These are phyloP conservation scores for Domatiomyces catenatus DNA, from an alignment of 2,329 filamentous ascomycete species.

Conservation along the genomic window DNA sequence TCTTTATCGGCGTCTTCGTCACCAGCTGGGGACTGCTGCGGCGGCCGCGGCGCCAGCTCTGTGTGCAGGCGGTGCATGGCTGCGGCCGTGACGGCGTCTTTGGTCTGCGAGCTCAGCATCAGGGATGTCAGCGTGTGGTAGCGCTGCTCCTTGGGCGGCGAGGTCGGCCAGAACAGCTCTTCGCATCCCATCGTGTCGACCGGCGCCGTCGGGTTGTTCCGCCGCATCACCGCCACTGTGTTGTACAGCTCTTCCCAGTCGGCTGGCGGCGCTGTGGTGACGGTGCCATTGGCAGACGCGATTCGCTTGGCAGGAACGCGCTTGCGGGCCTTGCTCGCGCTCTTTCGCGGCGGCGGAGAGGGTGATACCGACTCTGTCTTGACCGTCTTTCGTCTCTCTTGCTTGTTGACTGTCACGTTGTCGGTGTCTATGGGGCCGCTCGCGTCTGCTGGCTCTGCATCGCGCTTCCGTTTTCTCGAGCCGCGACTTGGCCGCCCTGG, in stretches of 20 bases:
- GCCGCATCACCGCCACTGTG: conserved; percentile 63
- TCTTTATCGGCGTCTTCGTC: conserved; percentile 14
- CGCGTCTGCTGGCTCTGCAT: conserved; percentile 19
- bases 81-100: conserved; percentile 75
- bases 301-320: conserved; percentile 26
- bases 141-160: conserved; percentile 42
- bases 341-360: conserved; percentile 1
- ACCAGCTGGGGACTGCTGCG: not conserved
- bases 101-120: conserved; percentile 87
- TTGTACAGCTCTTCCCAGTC: conserved; percentile 77
- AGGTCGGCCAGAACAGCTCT: conserved; percentile 29
- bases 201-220: conserved; percentile 50
- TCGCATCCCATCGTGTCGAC: conserved; percentile 97
- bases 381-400: conserved; percentile 4
- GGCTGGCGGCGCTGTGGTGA: conserved; percentile 43
- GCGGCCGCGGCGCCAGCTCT: conserved; percentile 41
- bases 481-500: conserved; percentile 20
- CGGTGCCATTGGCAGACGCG: conserved; percentile 23
- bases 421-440: conserved; percentile 21
- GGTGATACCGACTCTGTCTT: conserved; percentile 6
- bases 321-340: conserved; percentile 21
- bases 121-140: conserved; percentile 77
- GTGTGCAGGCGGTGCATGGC: conserved; percentile 68
- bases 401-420: conserved; percentile 1
- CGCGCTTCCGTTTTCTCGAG: conserved; percentile 36